Conservation (phyloP, 2,329 filamentous ascomycete genomes). For the Aurifilum marmelostoma region DNA sequence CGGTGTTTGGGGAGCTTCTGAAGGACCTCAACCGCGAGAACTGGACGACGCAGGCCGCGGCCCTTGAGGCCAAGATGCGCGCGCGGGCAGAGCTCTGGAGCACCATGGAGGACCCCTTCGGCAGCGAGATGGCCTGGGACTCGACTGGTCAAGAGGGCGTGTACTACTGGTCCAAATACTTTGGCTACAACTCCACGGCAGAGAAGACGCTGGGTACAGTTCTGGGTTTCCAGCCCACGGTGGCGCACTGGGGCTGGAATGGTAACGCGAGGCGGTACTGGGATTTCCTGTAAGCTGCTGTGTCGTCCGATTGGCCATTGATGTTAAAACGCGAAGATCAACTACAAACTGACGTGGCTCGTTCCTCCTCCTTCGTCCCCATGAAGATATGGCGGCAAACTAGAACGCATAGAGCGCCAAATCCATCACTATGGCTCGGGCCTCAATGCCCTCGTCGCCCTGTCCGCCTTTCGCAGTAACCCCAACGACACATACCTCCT, state of each 20-base stretch:
- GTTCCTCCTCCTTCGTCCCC: not conserved
- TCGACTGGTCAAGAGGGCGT: conserved; percentile 65
- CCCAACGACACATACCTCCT: conserved; percentile 53
- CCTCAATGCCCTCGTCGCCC: conserved; percentile 59
- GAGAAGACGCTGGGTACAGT: conserved; percentile 57
- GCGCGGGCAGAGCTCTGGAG: conserved; percentile 54
- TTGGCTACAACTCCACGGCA: conserved; percentile 49
- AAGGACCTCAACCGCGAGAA: conserved; percentile 54
- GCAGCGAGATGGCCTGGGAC: conserved; percentile 66
- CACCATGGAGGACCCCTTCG: conserved; percentile 55
- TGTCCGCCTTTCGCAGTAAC: conserved; percentile 53
- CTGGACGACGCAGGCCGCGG: conserved; percentile 42
- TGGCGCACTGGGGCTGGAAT: conserved; percentile 66
- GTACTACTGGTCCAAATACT: conserved; percentile 62
- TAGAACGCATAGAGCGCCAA: conserved; percentile 49
- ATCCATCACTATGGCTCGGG: conserved; percentile 65
- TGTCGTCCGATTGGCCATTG: not conserved
- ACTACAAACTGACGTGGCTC: too few species aligned
- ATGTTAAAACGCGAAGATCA: too few species aligned
- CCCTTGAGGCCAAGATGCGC: conserved; percentile 51
- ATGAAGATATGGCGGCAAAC: conserved; percentile 46
- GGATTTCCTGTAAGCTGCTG: conserved; percentile 49
- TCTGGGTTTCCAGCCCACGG: conserved; percentile 58
- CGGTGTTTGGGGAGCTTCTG: conserved; percentile 57
- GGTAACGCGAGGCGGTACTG: conserved; percentile 64